phyloP scores from a whole-genome alignment of 73 alveolate genomes.

The Loxodes magnus region DNA sequence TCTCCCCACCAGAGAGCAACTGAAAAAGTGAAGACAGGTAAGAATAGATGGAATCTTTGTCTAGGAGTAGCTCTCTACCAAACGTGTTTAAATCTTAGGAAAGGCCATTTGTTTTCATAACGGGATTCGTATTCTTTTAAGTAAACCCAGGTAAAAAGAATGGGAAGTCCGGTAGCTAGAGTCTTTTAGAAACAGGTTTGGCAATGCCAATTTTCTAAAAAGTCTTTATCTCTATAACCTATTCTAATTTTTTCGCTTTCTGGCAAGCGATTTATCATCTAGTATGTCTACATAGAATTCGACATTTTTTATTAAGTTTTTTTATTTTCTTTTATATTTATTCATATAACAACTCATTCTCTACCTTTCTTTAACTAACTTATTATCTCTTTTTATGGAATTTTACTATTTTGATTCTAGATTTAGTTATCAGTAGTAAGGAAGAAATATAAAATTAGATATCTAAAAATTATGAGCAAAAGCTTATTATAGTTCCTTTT shows the following conservation, averaged over 20 bases:
- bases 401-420: too few species aligned
- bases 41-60: background rate
- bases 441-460: too few species aligned
- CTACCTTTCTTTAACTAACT: too few species aligned
- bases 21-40: background rate
- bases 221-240: background rate
- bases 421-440: too few species aligned
- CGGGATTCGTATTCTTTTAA: background rate
- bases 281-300: background rate
- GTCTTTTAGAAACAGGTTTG: background rate
- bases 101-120: background rate
- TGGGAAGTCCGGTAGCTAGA: background rate
- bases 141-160: background rate
- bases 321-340: too few species aligned
- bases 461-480: too few species aligned
- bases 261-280: background rate
- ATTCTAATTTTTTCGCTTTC: background rate
- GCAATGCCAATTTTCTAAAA: background rate
- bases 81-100: background rate
- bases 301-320: too few species aligned
- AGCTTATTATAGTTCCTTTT: too few species aligned
- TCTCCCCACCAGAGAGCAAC: constrained; percentile 11
- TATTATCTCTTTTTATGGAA: too few species aligned
- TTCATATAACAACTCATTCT: too few species aligned
- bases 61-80: background rate